Conservation (phyloP, 1,284 basidiomycete species). For the Amylostereum areolatum region DNA sequence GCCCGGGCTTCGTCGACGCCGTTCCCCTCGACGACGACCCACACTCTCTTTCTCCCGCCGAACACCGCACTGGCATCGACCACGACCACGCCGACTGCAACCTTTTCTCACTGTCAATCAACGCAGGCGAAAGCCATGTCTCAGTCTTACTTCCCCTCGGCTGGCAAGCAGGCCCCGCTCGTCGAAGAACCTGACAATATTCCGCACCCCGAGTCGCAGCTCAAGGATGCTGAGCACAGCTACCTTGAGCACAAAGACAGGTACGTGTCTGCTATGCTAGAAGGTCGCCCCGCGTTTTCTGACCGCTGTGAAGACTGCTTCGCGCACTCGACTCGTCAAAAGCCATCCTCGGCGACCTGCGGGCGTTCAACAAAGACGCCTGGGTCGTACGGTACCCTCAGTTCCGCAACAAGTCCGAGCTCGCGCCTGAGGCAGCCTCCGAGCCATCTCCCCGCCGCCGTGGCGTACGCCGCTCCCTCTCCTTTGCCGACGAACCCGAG, state of each 20-base stretch:
- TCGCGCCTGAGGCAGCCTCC: conserved; percentile 15
- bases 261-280: conserved; percentile 31
- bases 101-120: too few relatives aligned
- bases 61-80: too few relatives aligned
- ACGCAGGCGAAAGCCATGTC: conserved; percentile 25
- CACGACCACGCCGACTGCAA: too few relatives aligned
- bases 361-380: conserved; percentile 77
- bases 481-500: conserved; percentile 77
- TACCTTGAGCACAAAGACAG: conserved; percentile 68
- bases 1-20: too few relatives aligned
- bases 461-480: conserved; percentile 59
- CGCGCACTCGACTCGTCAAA: conserved; percentile 70
- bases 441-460: conserved; percentile 29
- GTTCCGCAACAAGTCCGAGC: conserved; percentile 37
- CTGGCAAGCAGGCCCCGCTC: conserved; percentile 26
- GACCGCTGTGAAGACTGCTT: conserved; percentile 51
- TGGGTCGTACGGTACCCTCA: conserved; percentile 89
- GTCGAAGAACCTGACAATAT: conserved; percentile 19
- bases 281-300: background rate
- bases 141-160: conserved; percentile 34
- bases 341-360: conserved; percentile 65
- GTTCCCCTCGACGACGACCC: too few relatives aligned
- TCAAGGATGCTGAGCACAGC: conserved; percentile 65
- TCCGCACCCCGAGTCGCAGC: conserved; percentile 1
- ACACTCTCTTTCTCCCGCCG: too few relatives aligned